Evolutionary conservation across 768 basidiomycete species (phyloP), one percentile per base, ranked within the genome.

Genomic region (Nidularia sp.): DNA sequence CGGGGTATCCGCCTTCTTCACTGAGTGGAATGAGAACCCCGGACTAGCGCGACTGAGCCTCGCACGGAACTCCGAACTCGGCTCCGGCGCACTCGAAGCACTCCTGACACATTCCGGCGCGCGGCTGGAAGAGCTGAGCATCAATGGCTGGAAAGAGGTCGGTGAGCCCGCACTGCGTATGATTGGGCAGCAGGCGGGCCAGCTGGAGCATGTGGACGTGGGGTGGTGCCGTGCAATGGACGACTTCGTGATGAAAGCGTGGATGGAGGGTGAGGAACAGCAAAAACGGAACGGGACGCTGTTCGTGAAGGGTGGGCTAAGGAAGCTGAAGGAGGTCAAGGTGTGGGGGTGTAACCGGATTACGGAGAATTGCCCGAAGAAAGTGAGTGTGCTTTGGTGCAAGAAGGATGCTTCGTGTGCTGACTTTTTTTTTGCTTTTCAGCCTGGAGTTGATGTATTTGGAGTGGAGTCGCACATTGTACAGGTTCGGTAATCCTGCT

Each of bases 181-280:
- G 52, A 60, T 79, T 25, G 70, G 65, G 35, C 7, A 73, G 66
- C 51, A 59, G 10, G 68, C 63, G 12, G 61, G 57, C 2, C 68
- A 75, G 34, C 55, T 96, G 62, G 69, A 64, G 58, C 76, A 71
- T 62, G 55, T 98, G 39, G 90, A 98, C 61, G 67, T 94, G 2
- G 88, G 94, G 1, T 98, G 88, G 81, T 93, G 93, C 59, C 72
- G 95, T 46, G 77, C 80, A 18, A 76, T 90, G 39, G 87, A 94
- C 53, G 88, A 98, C 66, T 94, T 88, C 61, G 75, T 88, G 2
- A 69, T 98, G 55, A 86, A 90, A 66, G 79, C 71, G 10, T 69
- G 93, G 57, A 60, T 93, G 56, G 74, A 75, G 43, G 71, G 72
- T 2, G 53, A 58, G 4, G 69, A 59, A 35, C 53, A 55, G 18